Evolutionary conservation across 2,329 filamentous ascomycete genomes (phyloP).

Genomic region (Gyromitra esculenta): DNA sequence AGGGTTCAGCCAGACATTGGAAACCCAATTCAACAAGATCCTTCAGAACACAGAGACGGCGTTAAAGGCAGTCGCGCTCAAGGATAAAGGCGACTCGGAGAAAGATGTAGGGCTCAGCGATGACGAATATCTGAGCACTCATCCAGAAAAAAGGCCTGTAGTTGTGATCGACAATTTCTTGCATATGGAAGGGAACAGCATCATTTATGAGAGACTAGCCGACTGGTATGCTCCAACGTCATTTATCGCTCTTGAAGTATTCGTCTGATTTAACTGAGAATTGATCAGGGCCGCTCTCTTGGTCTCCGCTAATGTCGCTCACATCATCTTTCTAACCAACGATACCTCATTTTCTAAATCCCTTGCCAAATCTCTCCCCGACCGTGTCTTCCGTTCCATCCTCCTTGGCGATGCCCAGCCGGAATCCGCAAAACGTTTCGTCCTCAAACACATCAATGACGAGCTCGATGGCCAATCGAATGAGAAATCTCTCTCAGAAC

Average conservation of each 20-base stretch:
- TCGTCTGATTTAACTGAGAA: neutral
- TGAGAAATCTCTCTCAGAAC: constrained; percentile 63
- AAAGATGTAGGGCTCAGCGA: constrained; percentile 65
- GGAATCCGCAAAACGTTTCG: constrained; percentile 86
- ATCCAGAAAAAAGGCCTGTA: constrained; percentile 66
- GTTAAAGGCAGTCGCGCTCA: constrained; percentile 65
- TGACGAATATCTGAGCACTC: constrained; percentile 67
- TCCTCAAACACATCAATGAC: constrained; percentile 78
- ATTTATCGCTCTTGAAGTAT: neutral
- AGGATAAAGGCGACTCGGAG: constrained; percentile 64
- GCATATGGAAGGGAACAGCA: constrained; percentile 63
- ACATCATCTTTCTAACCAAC: constrained; percentile 92
- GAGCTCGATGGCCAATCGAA: constrained; percentile 27
- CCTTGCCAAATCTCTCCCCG: constrained; percentile 84
- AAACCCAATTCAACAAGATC: constrained; percentile 68
- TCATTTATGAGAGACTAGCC: constrained; percentile 80
- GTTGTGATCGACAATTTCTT: constrained; percentile 69
- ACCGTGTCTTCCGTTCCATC: constrained; percentile 87
- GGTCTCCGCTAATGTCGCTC: constrained; percentile 86
- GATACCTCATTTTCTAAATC: constrained; percentile 90
- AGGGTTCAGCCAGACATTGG: constrained; percentile 67
- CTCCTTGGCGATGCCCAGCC: constrained; percentile 86
- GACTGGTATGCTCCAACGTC: constrained; percentile 68
- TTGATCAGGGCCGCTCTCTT: constrained; percentile 73
- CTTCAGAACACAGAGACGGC: constrained; percentile 67